These are phyloP conservation scores for Spergularia bocconei DNA, from an alignment of 148 eudicot species.

Conservation along the genomic window DNA sequence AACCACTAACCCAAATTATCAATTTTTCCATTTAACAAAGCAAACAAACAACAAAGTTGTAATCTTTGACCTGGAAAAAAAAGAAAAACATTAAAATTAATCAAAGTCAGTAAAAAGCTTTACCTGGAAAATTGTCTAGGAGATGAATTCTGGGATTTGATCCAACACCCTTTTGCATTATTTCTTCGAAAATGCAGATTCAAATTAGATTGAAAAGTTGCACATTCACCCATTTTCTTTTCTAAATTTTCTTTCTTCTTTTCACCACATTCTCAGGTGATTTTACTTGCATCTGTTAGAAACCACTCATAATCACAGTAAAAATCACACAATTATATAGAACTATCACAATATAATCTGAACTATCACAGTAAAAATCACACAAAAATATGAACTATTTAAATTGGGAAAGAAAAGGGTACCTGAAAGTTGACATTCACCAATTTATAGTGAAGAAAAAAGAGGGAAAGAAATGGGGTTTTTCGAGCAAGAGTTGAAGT, in stretches of 20 bases:
- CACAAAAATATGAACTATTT: too few relatives aligned
- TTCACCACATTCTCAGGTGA: constrained; percentile 32
- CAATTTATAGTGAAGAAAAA: not conserved
- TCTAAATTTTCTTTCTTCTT: too few relatives aligned
- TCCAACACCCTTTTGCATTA: constrained; percentile 22
- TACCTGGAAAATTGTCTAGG: constrained; percentile 24
- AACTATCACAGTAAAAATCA: too few relatives aligned
- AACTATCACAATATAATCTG: not conserved
- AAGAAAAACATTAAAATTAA: not conserved
- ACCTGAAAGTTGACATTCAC: not conserved
- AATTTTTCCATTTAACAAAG: not conserved
- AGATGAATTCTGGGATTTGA: constrained; percentile 24
- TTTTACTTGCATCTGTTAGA: constrained; percentile 12
- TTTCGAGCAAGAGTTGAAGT: not conserved
- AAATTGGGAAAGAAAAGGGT: not conserved
- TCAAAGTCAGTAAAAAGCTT: not conserved
- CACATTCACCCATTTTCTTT: constrained; percentile 51
- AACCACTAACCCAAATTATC: not conserved
- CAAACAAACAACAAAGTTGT: not conserved
- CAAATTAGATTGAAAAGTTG: constrained; percentile 34
- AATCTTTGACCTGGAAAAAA: not conserved
- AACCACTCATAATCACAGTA: not conserved
- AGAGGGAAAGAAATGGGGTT: not conserved
- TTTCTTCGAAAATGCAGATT: constrained; percentile 35
- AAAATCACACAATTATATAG: not conserved